A percentile compares a stretch with the other conserved stretches of the same genome.
phyloP scores from a whole-genome alignment of 495 filamentous ascomycete genomes.

The Penicillium crystallinum region DNA sequence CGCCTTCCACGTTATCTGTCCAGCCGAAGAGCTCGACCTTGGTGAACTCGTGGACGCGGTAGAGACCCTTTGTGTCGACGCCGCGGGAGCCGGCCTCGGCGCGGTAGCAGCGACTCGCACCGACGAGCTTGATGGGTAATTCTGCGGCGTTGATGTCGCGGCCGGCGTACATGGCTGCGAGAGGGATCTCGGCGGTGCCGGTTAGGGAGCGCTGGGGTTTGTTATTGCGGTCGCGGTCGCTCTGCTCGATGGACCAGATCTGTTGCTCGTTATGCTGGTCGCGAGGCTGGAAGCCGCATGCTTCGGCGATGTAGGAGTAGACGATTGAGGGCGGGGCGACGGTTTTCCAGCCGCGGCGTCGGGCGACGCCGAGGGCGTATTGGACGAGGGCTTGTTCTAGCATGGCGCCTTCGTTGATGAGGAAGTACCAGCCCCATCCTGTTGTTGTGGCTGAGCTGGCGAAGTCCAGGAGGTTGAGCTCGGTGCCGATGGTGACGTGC shows the following conservation, averaged over 20 bases:
- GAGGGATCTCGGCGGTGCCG: slow-evolving; percentile 89
- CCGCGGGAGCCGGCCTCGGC: slow-evolving; percentile 91
- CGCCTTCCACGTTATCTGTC: slow-evolving; percentile 45
- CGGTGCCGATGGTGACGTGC: slow-evolving; percentile 78
- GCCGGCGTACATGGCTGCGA: slow-evolving; percentile 85
- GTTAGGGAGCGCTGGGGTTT: slow-evolving; percentile 70
- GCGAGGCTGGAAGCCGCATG: slow-evolving; percentile 89
- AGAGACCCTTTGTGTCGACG: slow-evolving; percentile 86
- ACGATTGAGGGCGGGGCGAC: slow-evolving; percentile 85
- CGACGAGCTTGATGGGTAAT: slow-evolving; percentile 74
- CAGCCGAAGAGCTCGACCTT: slow-evolving; percentile 97
- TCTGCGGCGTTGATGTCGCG: slow-evolving; percentile 54
- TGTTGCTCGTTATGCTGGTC: slow-evolving; percentile 90
- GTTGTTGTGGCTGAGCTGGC: slow-evolving; percentile 66
- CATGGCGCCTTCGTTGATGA: slow-evolving; percentile 80
- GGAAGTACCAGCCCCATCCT: slow-evolving; percentile 97
- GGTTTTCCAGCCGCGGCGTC: slow-evolving; percentile 64
- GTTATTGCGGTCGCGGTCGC: slow-evolving; percentile 47
- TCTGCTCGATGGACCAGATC: slow-evolving; percentile 71
- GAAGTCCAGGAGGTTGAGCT: slow-evolving; percentile 82
- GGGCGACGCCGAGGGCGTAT: slow-evolving; percentile 69
- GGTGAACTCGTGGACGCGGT: slow-evolving; percentile 98
- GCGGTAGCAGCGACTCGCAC: slow-evolving; percentile 81
- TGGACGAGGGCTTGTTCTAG: slow-evolving; percentile 90
- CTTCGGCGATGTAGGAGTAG: slow-evolving; percentile 82